phyloP scores from a whole-genome alignment of 768 basidiomycete species.

The Dioszegia hungarica region DNA sequence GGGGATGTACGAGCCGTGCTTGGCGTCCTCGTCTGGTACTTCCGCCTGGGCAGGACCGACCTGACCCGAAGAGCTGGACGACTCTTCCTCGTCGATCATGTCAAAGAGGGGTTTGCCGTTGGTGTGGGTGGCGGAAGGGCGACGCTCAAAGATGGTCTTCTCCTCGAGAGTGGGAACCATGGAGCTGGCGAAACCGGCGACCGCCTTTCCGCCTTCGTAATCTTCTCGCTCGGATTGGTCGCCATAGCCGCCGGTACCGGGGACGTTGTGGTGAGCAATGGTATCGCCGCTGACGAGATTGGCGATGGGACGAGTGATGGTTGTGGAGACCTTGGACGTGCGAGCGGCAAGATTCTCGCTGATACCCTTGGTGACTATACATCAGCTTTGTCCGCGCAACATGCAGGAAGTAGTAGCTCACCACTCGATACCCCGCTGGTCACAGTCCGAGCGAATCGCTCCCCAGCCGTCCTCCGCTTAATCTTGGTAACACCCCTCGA shows the following conservation, averaged over 20 bases:
- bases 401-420: constrained; percentile 11
- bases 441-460: constrained; percentile 38
- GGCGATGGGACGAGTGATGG: constrained; percentile 52
- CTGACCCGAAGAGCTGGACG: background rate
- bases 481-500: constrained; percentile 39
- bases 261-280: constrained; percentile 24
- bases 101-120: constrained; percentile 45
- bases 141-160: constrained; percentile 57
- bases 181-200: constrained; percentile 60
- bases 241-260: constrained; percentile 42
- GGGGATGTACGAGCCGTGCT: constrained; percentile 33
- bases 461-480: constrained; percentile 37
- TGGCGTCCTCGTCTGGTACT: constrained; percentile 25
- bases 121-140: constrained; percentile 47
- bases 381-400: constrained; percentile 9
- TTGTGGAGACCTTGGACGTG: constrained; percentile 51
- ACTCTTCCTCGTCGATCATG: constrained; percentile 35
- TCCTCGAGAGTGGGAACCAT: constrained; percentile 69
- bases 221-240: constrained; percentile 58
- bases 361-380: constrained; percentile 45
- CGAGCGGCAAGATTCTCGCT: constrained; percentile 43
- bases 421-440: constrained; percentile 33
- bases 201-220: constrained; percentile 55
- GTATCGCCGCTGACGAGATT: constrained; percentile 39
- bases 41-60: constrained; percentile 26